Evolutionary conservation across 306 rosid species (phyloP), one percentile per base, ranked within the genome.

Genomic region (Acacia crassicarpa): DNA sequence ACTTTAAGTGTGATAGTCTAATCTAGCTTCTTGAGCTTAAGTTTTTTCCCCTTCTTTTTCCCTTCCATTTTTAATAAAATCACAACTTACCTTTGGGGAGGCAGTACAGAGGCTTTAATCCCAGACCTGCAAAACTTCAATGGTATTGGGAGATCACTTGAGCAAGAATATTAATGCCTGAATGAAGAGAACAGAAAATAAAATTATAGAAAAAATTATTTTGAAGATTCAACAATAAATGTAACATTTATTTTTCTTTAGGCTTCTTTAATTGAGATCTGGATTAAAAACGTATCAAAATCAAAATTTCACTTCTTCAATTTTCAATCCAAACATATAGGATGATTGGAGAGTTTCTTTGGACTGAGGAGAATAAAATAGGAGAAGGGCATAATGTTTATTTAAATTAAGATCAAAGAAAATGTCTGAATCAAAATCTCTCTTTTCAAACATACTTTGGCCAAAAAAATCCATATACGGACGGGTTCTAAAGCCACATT

Each of bases 1-100:
- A 80, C 65, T 79, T 80, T 79, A 40, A 19, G 54, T 77, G 53
- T 67, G 71, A 80, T 76, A 78, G 77, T 84, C 59, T 78, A 69
- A 62, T 76, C 80, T 70, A 61, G 77, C 48, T 25, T 78, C 16
- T 69, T 67, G 51, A 48, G 40, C 67, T 32, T 54, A 3, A 15
- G 82, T 30, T 30, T 66, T n/a, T 12, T 8, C 9, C 2, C 44
- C n/a, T 69, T 8, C 2, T 69, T 77, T 46, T 59, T 30, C 38
- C 23, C 33, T 15, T 63, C 23, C 23, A 23, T 4, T 70, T 78
- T 77, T 35, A 33, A 62, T 74, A 54, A 41, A 22, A 83, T 51
- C 25, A 65, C 69, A 51, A 38, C 59, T 48, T 58, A 33, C 58
- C 62, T 7, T 23, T 32, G 69, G 25, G 75, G 59, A 74, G 16